phyloP scores from a whole-genome alignment of 2,329 filamentous ascomycete species.

The Coleophoma eucalyptorum region DNA sequence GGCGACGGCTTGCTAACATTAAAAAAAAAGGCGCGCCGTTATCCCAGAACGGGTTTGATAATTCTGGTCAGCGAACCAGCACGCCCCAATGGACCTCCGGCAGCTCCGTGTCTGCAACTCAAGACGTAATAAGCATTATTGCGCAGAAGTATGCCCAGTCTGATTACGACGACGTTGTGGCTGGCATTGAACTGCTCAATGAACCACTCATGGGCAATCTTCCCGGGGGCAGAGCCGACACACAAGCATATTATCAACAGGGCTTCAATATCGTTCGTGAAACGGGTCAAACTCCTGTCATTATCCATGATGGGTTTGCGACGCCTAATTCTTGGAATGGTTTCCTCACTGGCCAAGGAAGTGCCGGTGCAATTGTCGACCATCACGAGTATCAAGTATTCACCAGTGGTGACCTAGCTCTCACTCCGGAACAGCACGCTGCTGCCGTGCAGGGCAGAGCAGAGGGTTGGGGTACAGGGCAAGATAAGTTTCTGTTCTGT shows the following conservation, averaged over 20 bases:
- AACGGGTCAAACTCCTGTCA: slow-evolving; percentile 39
- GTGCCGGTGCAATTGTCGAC: slow-evolving; percentile 43
- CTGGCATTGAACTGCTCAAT: not conserved
- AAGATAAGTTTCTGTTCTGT: slow-evolving; percentile 33
- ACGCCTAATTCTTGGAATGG: slow-evolving; percentile 52
- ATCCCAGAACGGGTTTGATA: not conserved
- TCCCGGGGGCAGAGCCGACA: not conserved
- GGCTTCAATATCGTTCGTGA: slow-evolving; percentile 39
- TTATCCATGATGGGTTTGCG: slow-evolving; percentile 53
- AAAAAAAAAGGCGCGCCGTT: not conserved
- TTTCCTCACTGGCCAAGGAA: slow-evolving; percentile 45
- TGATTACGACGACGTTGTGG: not conserved
- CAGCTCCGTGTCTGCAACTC: not conserved
- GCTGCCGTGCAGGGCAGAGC: slow-evolving; percentile 43
- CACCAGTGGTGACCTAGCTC: slow-evolving; percentile 39
- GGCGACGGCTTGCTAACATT: not conserved
- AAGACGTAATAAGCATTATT: not conserved
- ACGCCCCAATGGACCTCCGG: not conserved
- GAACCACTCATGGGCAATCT: not conserved
- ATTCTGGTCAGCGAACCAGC: not conserved
- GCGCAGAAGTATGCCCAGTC: not conserved
- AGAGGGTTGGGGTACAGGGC: slow-evolving; percentile 55
- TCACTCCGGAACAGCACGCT: slow-evolving; percentile 49
- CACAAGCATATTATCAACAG: slow-evolving; percentile 36
- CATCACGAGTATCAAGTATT: slow-evolving; percentile 66